Percentiles rank a stretch among this genome's conserved stretches.
These are phyloP conservation scores for Ceratorhiza oryzae-sativae DNA, from an alignment of 1,284 basidiomycete species.

Conservation along the genomic window DNA sequence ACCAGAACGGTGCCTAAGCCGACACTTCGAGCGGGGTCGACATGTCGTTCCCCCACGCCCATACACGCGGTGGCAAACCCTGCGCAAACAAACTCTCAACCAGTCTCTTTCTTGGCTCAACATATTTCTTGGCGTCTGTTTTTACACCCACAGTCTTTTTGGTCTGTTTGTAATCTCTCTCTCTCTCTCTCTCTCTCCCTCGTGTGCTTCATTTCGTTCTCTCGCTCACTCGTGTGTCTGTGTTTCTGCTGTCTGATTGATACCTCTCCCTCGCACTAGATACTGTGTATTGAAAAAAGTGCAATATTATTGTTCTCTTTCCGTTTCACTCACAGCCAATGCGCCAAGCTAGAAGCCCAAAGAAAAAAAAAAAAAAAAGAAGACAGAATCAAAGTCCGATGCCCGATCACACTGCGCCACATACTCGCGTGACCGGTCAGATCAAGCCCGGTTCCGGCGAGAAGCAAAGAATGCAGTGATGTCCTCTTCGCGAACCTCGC, in stretches of 20 bases:
- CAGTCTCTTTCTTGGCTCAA: neutral
- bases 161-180: neutral
- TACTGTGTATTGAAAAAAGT: conserved; percentile 6
- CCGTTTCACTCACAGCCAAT: neutral
- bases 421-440: neutral
- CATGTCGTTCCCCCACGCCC: neutral
- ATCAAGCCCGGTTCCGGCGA: conserved; percentile 13
- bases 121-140: neutral
- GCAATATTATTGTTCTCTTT: neutral
- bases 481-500: conserved; percentile 75
- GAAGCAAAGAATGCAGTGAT: conserved; percentile 72
- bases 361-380: too few relatives aligned
- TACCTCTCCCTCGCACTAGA: conserved; percentile 4
- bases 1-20: conserved; percentile 33
- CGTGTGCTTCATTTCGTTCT: neutral
- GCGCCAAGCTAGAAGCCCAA: too few relatives aligned
- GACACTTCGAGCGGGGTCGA: neutral
- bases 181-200: neutral
- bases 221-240: too few relatives aligned
- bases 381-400: too few relatives aligned
- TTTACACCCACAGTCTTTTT: neutral
- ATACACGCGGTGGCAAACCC: conserved; percentile 5
- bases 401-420: neutral
- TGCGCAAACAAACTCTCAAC: neutral
- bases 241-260: conserved; percentile 1